Evolutionary conservation across 2,329 filamentous ascomycete genomes (phyloP).

Genomic region (Fusarium phyllophilum): DNA sequence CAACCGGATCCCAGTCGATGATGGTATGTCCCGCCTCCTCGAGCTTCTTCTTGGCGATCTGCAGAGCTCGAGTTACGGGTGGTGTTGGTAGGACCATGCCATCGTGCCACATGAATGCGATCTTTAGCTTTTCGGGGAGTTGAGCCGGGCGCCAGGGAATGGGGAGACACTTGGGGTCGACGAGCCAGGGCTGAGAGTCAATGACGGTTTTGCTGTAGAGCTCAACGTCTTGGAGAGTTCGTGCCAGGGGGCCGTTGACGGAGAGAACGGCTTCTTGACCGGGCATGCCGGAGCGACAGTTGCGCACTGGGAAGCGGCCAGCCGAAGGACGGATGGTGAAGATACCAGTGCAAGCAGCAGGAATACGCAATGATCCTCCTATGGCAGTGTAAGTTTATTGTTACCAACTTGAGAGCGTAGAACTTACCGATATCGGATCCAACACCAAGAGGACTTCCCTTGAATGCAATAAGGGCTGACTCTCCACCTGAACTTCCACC

Average conservation of each 20-base stretch:
- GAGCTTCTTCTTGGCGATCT: constrained; percentile 56
- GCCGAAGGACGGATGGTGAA: constrained; percentile 66
- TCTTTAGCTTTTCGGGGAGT: constrained; percentile 55
- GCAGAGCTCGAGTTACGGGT: constrained; percentile 68
- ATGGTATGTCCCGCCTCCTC: constrained; percentile 60
- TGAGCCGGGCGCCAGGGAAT: constrained; percentile 62
- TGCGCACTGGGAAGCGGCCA: constrained; percentile 67
- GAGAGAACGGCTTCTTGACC: constrained; percentile 73
- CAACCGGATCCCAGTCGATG: constrained; percentile 60
- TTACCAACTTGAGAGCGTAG: accelerated
- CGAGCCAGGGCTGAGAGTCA: constrained; percentile 63
- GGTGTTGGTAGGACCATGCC: constrained; percentile 73
- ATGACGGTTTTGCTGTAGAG: constrained; percentile 65
- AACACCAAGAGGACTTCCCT: constrained; percentile 68
- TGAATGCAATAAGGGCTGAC: constrained; percentile 68
- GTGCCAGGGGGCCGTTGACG: constrained; percentile 71
- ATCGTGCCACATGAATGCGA: constrained; percentile 74
- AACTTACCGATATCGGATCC: constrained; percentile 68
- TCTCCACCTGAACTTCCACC: constrained; percentile 77
- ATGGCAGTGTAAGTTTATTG: accelerated
- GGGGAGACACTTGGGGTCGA: constrained; percentile 66
- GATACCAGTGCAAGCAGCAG: constrained; percentile 66
- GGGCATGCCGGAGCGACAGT: constrained; percentile 65
- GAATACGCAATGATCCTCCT: constrained; percentile 64
- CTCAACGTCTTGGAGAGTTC: constrained; percentile 64